Conservation (phyloP, 2,329 filamentous ascomycete genomes). For the Trichoderma citrinoviride region DNA sequence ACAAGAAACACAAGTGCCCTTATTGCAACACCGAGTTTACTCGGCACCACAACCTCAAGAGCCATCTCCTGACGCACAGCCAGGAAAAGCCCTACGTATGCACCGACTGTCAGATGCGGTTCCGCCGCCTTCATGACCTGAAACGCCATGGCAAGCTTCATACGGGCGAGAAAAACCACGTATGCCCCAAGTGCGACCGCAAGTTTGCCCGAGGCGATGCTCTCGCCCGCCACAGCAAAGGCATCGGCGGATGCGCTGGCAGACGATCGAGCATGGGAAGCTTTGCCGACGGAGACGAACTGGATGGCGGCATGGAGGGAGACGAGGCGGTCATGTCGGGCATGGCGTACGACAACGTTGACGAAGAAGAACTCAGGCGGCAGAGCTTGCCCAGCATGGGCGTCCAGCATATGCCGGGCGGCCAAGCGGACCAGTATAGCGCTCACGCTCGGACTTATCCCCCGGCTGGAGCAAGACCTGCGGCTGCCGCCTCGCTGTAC, state of each 20-base stretch:
- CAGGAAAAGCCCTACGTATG: conserved; percentile 98
- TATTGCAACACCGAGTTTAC: conserved; percentile 98
- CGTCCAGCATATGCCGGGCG: conserved; percentile 62
- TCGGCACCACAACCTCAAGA: conserved; percentile 95
- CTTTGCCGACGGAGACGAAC: conserved; percentile 76
- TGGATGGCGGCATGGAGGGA: conserved; percentile 50
- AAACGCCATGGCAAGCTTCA: conserved; percentile 97
- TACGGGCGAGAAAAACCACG: conserved; percentile 91
- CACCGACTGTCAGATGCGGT: conserved; percentile 87
- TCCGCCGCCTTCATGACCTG: conserved; percentile 87
- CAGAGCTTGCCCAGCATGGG: conserved; percentile 74
- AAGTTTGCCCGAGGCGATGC: conserved; percentile 96
- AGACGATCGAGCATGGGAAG: conserved; percentile 81
- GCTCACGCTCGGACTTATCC: conserved; percentile 77
- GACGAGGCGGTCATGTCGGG: conserved; percentile 59
- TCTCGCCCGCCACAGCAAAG: conserved; percentile 90
- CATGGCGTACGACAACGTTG: conserved; percentile 53
- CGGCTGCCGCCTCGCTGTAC: conserved; percentile 55
- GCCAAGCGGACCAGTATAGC: conserved; percentile 47
- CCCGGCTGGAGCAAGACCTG: conserved; percentile 56
- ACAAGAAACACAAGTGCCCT: conserved; percentile 93
- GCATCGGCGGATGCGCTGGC: conserved; percentile 90
- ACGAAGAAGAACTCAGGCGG: conserved; percentile 62
- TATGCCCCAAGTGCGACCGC: conserved; percentile 90
- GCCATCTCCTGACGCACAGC: conserved; percentile 92